Conservation (phyloP, 306 rosid species). For the Cucurbita argyrosperma region DNA sequence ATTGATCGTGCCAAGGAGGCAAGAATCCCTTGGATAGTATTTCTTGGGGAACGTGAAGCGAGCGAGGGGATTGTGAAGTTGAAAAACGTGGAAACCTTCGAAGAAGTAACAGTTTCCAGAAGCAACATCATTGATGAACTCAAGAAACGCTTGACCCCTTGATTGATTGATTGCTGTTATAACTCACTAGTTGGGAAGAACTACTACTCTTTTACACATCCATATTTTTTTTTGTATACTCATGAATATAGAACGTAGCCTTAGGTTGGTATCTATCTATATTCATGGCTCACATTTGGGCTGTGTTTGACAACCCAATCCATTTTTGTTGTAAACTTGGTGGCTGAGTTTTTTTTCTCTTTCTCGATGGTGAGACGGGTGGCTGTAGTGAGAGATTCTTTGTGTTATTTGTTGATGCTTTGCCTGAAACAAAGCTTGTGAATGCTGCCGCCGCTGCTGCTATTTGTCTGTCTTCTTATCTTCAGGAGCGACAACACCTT, state of each 20-base stretch:
- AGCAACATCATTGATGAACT: conserved; percentile 48
- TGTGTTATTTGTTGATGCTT: too few species aligned
- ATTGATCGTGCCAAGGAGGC: conserved; percentile 62
- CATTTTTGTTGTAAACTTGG: not conserved
- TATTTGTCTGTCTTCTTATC: too few species aligned
- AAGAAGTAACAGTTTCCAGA: conserved; percentile 31
- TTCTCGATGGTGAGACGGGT: conserved; percentile 82
- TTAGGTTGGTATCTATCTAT: not conserved
- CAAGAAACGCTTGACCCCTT: conserved; percentile 24
- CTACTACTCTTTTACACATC: too few species aligned
- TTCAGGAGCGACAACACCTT: too few species aligned
- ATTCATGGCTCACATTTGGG: not conserved
- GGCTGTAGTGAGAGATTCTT: conserved; percentile 40
- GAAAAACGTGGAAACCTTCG: conserved; percentile 30
- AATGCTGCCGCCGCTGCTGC: too few species aligned
- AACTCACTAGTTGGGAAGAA: not conserved
- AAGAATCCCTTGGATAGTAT: conserved; percentile 73
- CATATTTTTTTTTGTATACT: too few species aligned
- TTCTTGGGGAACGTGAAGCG: conserved; percentile 59
- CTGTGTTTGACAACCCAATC: not conserved
- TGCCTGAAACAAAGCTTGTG: too few species aligned
- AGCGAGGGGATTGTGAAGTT: conserved; percentile 47
- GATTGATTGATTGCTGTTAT: not conserved
- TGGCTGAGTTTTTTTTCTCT: conserved; percentile 4
- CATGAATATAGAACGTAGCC: not conserved